Evolutionary conservation across 1,284 basidiomycete species (phyloP).

Genomic region (Macrocybe sp.): DNA sequence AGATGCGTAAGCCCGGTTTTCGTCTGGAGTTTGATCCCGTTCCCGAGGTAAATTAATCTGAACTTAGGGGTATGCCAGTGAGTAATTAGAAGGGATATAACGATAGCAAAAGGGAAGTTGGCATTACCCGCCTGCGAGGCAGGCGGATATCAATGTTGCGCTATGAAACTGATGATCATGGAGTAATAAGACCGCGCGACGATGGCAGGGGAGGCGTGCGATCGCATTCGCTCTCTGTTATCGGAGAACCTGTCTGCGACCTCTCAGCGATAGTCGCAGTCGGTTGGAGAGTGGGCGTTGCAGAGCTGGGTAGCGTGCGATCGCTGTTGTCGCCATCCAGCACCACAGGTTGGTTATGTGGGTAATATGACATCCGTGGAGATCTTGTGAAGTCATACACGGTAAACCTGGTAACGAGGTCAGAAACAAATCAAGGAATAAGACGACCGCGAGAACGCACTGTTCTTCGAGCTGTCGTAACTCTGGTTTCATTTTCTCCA

Average conservation of each 20-base stretch:
- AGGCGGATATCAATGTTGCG: not conserved
- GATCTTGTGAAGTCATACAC: conserved; percentile 69
- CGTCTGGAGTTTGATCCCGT: too few relatives aligned
- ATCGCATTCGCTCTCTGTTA: conserved; percentile 21
- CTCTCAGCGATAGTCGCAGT: conserved; percentile 49
- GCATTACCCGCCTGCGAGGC: too few relatives aligned
- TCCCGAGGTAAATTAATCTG: too few relatives aligned
- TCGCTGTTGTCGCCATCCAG: conserved; percentile 37
- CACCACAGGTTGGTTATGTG: conserved; percentile 66
- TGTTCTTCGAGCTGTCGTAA: conserved; percentile 91
- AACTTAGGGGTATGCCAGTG: not conserved
- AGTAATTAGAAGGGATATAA: conserved; percentile 11
- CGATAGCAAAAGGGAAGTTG: conserved; percentile 1
- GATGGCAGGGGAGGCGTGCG: conserved; percentile 18
- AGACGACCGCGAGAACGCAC: conserved; percentile 38
- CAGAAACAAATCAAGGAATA: not conserved
- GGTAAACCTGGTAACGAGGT: conserved; percentile 51
- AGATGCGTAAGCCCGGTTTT: too few relatives aligned
- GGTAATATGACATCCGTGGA: conserved; percentile 71
- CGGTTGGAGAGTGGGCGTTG: conserved; percentile 32
- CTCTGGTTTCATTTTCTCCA: conserved; percentile 86
- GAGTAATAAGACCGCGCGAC: conserved; percentile 14
- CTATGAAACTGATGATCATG: conserved; percentile 7
- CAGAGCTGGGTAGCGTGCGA: conserved; percentile 29
- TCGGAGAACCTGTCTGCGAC: conserved; percentile 58